These are phyloP conservation scores for Skeletonema grethae DNA, from an alignment of 108 stramenopile genomes.

Conservation along the genomic window DNA sequence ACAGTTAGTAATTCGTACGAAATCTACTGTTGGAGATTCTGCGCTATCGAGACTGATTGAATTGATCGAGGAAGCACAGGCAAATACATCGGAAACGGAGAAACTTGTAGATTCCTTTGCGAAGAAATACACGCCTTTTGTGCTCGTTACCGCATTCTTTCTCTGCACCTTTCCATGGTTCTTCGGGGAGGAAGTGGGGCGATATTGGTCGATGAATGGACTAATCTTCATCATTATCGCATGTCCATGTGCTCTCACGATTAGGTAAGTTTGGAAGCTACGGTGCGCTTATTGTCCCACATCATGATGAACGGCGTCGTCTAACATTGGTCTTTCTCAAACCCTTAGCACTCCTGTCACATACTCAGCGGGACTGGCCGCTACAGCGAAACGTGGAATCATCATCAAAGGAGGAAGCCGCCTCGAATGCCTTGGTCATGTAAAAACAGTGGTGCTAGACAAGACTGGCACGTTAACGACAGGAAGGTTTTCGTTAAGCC, in stretches of 20 bases:
- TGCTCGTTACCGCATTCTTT: constrained; percentile 65
- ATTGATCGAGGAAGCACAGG: constrained; percentile 87
- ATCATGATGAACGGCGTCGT: background rate
- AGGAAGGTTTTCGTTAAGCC: constrained; percentile 71
- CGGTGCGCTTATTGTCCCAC: background rate
- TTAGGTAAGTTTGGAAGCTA: constrained; percentile 17
- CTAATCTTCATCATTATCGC: constrained; percentile 92
- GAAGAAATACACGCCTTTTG: constrained; percentile 83
- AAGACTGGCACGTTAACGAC: constrained; percentile 91
- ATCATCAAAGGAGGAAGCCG: constrained; percentile 84
- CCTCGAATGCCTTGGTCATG: constrained; percentile 83
- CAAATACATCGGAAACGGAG: constrained; percentile 84
- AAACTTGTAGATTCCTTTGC: constrained; percentile 88
- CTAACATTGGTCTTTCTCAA: background rate
- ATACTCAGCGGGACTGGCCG: constrained; percentile 88
- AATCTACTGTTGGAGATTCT: constrained; percentile 74
- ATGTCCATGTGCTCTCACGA: constrained; percentile 94
- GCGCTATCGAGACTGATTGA: constrained; percentile 75
- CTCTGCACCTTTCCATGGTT: constrained; percentile 86
- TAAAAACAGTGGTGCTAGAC: constrained; percentile 77
- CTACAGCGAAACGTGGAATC: constrained; percentile 84
- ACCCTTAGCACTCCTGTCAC: constrained; percentile 79
- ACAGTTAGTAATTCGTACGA: constrained; percentile 71
- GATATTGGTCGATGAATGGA: constrained; percentile 73
- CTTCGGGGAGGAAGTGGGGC: constrained; percentile 66